Evolutionary conservation across 1,284 basidiomycete genomes (phyloP), one percentile per base, ranked within the genome.

Genomic region (Exobasidium rhododendri): DNA sequence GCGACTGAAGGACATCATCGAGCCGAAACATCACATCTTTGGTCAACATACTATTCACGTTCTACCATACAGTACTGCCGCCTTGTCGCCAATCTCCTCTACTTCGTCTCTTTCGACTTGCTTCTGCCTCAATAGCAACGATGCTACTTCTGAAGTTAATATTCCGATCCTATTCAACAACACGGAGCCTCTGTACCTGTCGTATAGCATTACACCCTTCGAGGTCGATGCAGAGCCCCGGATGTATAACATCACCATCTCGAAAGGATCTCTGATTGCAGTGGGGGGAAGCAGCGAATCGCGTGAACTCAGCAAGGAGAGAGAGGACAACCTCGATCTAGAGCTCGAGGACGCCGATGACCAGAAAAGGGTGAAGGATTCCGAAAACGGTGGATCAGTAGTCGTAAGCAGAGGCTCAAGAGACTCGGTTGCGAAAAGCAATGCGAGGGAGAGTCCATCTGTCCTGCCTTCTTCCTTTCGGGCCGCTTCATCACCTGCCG

Each of bases 101-200:
- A 40, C 52, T 44, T 55, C 52, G 2, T 40, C 30, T 1, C 58
- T 65, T 13, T 64, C 68, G 13, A 60, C 65, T 11, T 78, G 76
- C 14, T 90, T 87, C 80, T 94, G 91, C 71, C 81, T 93, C 17
- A 82, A 70, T 6, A 63, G 86, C 0, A 79, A 85, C 2, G 82
- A 85, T 4, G 82, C 82, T 7, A 83, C 84, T 54, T 2, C 52
- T 3, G 82, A 83, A 45, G 84, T 89, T 50, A 83, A 90, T 54
- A 81, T 94, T 51, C 91, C 92, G 1, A 81, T 94, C 31, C 82
- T 96, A 29, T 85, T 97, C 78, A 97, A 96, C 83, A 94, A 96
- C 81, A 93, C 93, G 2, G 84, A 84, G n/a, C 87, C 91, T 0
- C 83, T 85, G 13, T 83, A 85, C 61, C 82, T 97, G 40, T 85